Evolutionary conservation across 352 stramenopile genomes (phyloP).

Genomic region (Phytophthora kernoviae): DNA sequence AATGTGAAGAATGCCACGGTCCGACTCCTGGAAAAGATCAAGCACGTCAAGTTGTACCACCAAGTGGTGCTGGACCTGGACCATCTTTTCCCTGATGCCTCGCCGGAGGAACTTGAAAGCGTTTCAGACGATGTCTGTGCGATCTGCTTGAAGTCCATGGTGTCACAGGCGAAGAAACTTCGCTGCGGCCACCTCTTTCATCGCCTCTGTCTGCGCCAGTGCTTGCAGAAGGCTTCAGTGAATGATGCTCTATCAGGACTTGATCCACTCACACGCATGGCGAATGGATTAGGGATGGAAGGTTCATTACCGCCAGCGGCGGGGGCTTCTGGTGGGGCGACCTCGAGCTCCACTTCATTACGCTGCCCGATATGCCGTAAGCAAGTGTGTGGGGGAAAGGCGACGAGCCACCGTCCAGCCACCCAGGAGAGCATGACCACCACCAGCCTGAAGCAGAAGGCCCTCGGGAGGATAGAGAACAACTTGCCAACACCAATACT

Average conservation of each 20-base stretch:
- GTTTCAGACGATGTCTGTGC: constrained; percentile 80
- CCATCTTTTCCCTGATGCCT: constrained; percentile 63
- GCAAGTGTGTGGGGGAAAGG: constrained; percentile 53
- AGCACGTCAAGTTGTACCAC: constrained; percentile 72
- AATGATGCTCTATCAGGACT: constrained; percentile 58
- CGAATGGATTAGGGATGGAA: constrained; percentile 44
- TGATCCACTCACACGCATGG: constrained; percentile 30
- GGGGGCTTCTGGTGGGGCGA: constrained; percentile 7
- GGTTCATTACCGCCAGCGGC: constrained; percentile 9
- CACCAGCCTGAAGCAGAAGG: constrained; percentile 25
- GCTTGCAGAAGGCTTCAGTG: constrained; percentile 68
- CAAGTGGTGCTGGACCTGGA: constrained; percentile 77
- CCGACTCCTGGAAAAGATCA: constrained; percentile 66
- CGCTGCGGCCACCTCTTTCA: constrained; percentile 79
- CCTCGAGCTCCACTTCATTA: constrained; percentile 31
- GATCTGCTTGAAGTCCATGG: constrained; percentile 80
- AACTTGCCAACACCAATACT: constrained; percentile 4
- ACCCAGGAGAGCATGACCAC: constrained; percentile 7
- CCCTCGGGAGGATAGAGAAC: constrained; percentile 1
- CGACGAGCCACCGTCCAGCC: constrained; percentile 9
- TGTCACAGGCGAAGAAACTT: constrained; percentile 71
- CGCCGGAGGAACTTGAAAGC: constrained; percentile 51
- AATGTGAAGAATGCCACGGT: constrained; percentile 85
- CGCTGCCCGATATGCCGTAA: constrained; percentile 72
- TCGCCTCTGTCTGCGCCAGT: constrained; percentile 75